Percentiles rank a stretch among this genome's conserved stretches.
Evolutionary conservation across 2,329 filamentous ascomycete species (phyloP).

Genomic region (Penicillium olsonii): DNA sequence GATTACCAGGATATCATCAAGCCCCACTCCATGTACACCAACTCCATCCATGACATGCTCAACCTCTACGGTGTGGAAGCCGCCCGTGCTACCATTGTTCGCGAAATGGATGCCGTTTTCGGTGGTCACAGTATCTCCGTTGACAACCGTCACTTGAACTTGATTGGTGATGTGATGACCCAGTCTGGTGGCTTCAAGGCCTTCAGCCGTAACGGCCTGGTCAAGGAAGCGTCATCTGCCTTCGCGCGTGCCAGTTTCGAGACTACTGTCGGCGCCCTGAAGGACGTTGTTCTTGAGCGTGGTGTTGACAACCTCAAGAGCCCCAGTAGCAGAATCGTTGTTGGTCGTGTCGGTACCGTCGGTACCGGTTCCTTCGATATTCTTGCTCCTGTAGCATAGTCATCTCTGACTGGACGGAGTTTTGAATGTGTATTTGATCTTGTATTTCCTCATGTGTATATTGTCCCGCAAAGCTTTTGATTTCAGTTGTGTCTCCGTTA

Average conservation of each 20-base stretch:
- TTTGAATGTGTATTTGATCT: slow-evolving; percentile 19
- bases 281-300: slow-evolving; percentile 84
- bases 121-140: slow-evolving; percentile 87
- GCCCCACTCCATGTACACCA: slow-evolving; percentile 82
- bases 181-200: slow-evolving; percentile 82
- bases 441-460: slow-evolving; percentile 27
- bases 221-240: slow-evolving; percentile 76
- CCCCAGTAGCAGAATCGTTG: slow-evolving; percentile 84
- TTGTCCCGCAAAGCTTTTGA: slow-evolving; percentile 21
- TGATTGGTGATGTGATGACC: slow-evolving; percentile 99
- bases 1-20: slow-evolving; percentile 83
- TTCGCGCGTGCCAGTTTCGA: slow-evolving; percentile 99
- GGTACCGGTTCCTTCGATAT: slow-evolving; percentile 94
- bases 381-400: slow-evolving; percentile 56
- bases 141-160: slow-evolving; percentile 86
- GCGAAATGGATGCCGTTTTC: slow-evolving; percentile 85
- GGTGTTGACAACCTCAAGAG: slow-evolving; percentile 87
- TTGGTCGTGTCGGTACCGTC: slow-evolving; percentile 77
- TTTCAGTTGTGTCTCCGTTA: slow-evolving; percentile 16
- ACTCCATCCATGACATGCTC: slow-evolving; percentile 87
- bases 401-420: slow-evolving; percentile 16
- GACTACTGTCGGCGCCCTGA: slow-evolving; percentile 90
- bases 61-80: slow-evolving; percentile 90
- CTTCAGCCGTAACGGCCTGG: slow-evolving; percentile 87
- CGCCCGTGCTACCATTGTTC: slow-evolving; percentile 80